Conservation (phyloP, 768 basidiomycete genomes). For the Hypholoma sublateritium region DNA sequence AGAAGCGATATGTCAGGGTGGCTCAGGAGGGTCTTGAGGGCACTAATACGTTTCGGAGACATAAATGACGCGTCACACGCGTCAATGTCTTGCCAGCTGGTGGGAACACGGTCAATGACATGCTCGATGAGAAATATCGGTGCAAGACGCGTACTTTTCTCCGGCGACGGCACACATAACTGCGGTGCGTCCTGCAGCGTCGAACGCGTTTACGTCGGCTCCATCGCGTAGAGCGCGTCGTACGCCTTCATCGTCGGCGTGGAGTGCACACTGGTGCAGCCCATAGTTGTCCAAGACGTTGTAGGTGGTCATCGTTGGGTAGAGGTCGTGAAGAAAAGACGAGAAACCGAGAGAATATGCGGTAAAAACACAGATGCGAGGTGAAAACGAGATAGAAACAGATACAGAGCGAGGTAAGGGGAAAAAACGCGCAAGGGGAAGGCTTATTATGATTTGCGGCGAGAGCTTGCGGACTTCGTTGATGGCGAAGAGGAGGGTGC, state of each 20-base stretch:
- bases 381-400: background rate
- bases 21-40: constrained; percentile 53
- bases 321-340: constrained; percentile 8
- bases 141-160: constrained; percentile 51
- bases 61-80: constrained; percentile 70
- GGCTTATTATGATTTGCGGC: background rate
- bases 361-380: too few species aligned
- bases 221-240: constrained; percentile 53
- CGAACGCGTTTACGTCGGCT: constrained; percentile 69
- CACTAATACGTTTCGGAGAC: constrained; percentile 53
- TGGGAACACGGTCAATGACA: constrained; percentile 5
- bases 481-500: constrained; percentile 3
- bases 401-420: background rate
- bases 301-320: constrained; percentile 14
- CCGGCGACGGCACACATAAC: constrained; percentile 73
- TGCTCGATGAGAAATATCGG: background rate
- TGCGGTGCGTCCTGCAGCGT: constrained; percentile 58
- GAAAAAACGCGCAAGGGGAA: background rate
- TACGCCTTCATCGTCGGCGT: constrained; percentile 55
- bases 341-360: background rate
- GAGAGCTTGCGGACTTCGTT: constrained; percentile 5
- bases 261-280: constrained; percentile 55
- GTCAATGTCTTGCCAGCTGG: constrained; percentile 70
- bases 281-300: constrained; percentile 36
- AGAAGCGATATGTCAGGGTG: constrained; percentile 63